These are phyloP conservation scores for Ceratobasidium papillatum DNA, from an alignment of 1,284 basidiomycete genomes.

Conservation along the genomic window DNA sequence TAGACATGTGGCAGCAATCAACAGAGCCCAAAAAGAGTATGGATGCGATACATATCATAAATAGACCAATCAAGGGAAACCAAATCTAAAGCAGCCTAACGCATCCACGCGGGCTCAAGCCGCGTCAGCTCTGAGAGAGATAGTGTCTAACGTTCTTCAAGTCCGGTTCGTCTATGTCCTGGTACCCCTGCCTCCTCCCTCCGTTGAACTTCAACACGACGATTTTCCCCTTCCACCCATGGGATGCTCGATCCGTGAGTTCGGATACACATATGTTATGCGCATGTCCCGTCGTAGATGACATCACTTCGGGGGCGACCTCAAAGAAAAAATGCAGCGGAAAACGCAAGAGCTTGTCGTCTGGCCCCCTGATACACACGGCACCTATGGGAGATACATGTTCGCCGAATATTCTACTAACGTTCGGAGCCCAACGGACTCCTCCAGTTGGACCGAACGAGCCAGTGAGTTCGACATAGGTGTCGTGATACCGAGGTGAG, in stretches of 20 bases:
- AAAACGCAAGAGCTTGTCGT: neutral
- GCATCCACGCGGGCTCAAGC: too few species aligned
- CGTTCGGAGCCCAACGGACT: neutral
- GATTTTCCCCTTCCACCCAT: neutral
- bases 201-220: conserved; percentile 19
- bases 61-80: too few species aligned
- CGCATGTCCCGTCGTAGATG: neutral
- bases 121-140: neutral
- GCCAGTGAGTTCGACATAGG: neutral
- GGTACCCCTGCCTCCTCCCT: conserved; percentile 3
- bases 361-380: neutral
- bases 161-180: conserved; percentile 12
- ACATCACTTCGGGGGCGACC: neutral
- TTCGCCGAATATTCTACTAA: neutral
- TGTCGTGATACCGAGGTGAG: neutral
- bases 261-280: neutral
- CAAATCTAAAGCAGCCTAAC: too few species aligned
- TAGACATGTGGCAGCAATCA: neutral
- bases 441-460: neutral
- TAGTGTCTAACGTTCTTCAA: neutral
- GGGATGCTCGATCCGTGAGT: neutral
- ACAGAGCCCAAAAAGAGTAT: neutral
- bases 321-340: conserved; percentile 16
- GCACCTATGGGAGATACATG: neutral
- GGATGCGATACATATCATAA: neutral